phyloP scores from a whole-genome alignment of 31 red algal genomes.

The Porphyra umbilicalis region DNA sequence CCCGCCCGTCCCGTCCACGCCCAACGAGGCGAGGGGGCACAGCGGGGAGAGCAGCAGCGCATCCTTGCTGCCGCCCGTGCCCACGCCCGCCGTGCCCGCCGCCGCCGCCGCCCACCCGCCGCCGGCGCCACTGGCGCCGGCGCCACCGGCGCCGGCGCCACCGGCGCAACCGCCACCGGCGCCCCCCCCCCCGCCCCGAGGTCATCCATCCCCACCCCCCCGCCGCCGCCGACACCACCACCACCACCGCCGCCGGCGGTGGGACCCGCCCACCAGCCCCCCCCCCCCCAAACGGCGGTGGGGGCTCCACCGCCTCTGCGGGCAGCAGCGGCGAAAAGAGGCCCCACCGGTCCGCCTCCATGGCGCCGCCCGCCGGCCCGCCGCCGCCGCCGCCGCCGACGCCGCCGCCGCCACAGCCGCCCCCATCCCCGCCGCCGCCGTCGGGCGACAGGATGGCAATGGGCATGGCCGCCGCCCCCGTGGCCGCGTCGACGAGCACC shows the following conservation, averaged over 20 bases:
- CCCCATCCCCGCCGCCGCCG: neutral
- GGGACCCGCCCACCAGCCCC: neutral
- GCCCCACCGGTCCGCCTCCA: neutral
- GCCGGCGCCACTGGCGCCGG: no score
- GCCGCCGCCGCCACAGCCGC: neutral
- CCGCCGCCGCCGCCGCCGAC: neutral
- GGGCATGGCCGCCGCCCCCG: neutral
- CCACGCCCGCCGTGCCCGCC: no score
- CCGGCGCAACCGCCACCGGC: no score
- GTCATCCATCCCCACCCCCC: no score
- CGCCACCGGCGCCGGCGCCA: no score
- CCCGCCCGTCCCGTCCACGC: neutral
- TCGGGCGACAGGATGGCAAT: neutral
- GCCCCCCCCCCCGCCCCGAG: no score
- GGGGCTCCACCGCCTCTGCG: neutral
- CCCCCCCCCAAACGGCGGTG: neutral
- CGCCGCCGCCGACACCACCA: neutral
- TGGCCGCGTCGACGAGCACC: neutral
- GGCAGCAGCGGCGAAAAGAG: neutral
- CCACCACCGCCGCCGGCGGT: neutral
- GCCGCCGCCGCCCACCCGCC: no score
- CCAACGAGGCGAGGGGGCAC: neutral
- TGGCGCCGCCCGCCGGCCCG: neutral
- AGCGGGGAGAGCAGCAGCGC: neutral
- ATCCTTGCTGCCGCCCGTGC: neutral